Conservation (phyloP, 768 basidiomycete species). For the Amanita exitialis region DNA sequence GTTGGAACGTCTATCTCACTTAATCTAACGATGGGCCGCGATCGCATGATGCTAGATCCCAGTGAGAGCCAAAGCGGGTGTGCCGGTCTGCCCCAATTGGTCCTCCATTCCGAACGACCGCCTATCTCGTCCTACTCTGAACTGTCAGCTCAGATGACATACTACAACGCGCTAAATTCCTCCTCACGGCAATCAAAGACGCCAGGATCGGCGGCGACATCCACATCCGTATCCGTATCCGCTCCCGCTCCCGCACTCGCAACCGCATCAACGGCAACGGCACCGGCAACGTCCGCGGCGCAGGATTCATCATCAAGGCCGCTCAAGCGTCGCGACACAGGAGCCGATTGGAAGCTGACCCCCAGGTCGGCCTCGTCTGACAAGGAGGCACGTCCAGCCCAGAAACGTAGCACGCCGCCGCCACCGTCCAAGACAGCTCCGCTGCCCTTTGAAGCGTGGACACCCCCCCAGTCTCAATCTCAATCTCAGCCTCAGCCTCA, state of each 20-base stretch:
- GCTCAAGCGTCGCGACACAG: background rate
- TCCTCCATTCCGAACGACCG: background rate
- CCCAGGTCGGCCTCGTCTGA: background rate
- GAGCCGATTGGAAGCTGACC: background rate
- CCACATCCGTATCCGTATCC: background rate
- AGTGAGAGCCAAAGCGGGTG: background rate
- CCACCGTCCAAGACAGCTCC: background rate
- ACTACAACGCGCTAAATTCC: background rate
- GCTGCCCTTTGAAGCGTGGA: background rate
- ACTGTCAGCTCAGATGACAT: slow-evolving; percentile 1
- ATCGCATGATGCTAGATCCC: background rate
- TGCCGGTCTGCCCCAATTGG: background rate
- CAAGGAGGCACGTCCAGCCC: background rate
- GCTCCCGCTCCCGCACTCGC: too few relatives aligned
- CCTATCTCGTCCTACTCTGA: slow-evolving; percentile 5
- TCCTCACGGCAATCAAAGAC: background rate
- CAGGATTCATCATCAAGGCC: background rate
- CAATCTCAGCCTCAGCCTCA: background rate
- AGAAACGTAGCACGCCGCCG: background rate
- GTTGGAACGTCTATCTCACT: background rate
- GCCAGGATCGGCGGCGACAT: background rate
- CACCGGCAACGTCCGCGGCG: background rate
- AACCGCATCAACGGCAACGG: too few relatives aligned
- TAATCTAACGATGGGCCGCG: background rate
- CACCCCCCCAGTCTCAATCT: background rate